Percentiles rank a stretch among this genome's conserved stretches.
Evolutionary conservation across 2,329 filamentous ascomycete genomes (phyloP).

Genomic region (Diaporthe citrichinensis): DNA sequence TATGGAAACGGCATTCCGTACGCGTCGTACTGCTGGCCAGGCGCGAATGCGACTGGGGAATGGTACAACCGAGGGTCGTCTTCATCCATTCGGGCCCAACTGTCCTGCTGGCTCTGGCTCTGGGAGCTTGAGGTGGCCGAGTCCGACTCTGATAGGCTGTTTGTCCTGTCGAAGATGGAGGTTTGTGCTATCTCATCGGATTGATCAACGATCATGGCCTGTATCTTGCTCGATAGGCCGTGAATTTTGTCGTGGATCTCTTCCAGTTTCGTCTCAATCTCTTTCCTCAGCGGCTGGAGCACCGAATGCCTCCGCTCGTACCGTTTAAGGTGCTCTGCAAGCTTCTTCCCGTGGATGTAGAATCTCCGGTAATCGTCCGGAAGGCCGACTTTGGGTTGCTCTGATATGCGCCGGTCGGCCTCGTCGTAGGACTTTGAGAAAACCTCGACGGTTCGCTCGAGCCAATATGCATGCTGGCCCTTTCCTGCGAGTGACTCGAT

Average conservation of each 20-base stretch:
- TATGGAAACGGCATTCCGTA: slow-evolving; percentile 53
- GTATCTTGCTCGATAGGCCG: slow-evolving; percentile 57
- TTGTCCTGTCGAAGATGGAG: slow-evolving; percentile 67
- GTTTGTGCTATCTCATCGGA: slow-evolving; percentile 50
- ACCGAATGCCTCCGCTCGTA: slow-evolving; percentile 52
- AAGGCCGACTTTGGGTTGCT: slow-evolving; percentile 57
- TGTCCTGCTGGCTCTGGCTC: slow-evolving; percentile 47
- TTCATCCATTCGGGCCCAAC: slow-evolving; percentile 44
- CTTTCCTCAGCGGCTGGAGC: slow-evolving; percentile 49
- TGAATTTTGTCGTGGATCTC: slow-evolving; percentile 59
- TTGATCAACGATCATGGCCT: slow-evolving; percentile 55
- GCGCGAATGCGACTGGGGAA: slow-evolving; percentile 50
- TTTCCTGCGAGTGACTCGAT: slow-evolving; percentile 60
- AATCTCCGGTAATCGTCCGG: slow-evolving; percentile 68
- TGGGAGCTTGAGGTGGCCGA: slow-evolving; percentile 57
- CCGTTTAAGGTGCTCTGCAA: slow-evolving; percentile 59
- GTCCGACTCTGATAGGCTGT: slow-evolving; percentile 62
- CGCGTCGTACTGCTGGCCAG: slow-evolving; percentile 49
- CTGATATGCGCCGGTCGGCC: slow-evolving; percentile 59
- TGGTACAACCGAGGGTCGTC: slow-evolving; percentile 48
- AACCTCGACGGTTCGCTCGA: slow-evolving; percentile 61
- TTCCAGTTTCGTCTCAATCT: slow-evolving; percentile 54
- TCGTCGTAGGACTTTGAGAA: slow-evolving; percentile 65
- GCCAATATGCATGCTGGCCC: slow-evolving; percentile 61
- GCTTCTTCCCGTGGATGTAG: slow-evolving; percentile 63